Percentiles rank a stretch among this genome's conserved stretches.
Evolutionary conservation across 768 basidiomycete species (phyloP).

Genomic region (Kwoniella bestiolae): DNA sequence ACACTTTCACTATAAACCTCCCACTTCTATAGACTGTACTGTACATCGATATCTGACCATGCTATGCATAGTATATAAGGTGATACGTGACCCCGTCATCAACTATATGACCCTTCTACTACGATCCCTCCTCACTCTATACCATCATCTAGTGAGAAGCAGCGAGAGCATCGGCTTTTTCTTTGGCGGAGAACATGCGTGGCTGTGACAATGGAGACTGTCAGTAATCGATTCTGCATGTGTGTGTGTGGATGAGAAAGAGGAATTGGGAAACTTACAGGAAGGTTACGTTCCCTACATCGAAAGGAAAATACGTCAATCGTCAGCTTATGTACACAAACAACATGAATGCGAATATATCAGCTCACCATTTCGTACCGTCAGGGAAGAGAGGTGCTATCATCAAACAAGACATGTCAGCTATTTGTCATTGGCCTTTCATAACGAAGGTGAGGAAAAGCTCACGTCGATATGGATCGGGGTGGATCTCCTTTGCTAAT

Average conservation of each 20-base stretch:
- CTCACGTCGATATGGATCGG: constrained; percentile 92
- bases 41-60: constrained; percentile 3
- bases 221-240: background rate
- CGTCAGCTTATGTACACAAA: constrained; percentile 12
- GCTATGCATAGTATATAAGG: constrained; percentile 24
- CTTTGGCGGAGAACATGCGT: constrained; percentile 55
- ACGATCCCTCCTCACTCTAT: background rate
- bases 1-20: background rate
- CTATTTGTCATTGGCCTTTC: background rate
- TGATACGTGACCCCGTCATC: constrained; percentile 17
- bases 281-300: constrained; percentile 59
- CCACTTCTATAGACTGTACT: background rate
- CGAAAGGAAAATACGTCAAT: background rate
- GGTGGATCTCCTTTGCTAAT: constrained; percentile 72
- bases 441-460: constrained; percentile 33
- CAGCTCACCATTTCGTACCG: constrained; percentile 90
- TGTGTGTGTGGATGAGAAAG: background rate
- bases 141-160: constrained; percentile 29
- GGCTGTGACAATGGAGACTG: constrained; percentile 34
- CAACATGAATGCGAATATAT: background rate
- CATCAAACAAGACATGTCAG: background rate
- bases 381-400: constrained; percentile 80
- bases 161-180: constrained; percentile 45
- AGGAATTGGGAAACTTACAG: constrained; percentile 40
- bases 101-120: constrained; percentile 3